Percentiles rank a stretch among this genome's conserved stretches.
phyloP scores from a whole-genome alignment of 2,329 filamentous ascomycete genomes.

The Apiospora aurea region DNA sequence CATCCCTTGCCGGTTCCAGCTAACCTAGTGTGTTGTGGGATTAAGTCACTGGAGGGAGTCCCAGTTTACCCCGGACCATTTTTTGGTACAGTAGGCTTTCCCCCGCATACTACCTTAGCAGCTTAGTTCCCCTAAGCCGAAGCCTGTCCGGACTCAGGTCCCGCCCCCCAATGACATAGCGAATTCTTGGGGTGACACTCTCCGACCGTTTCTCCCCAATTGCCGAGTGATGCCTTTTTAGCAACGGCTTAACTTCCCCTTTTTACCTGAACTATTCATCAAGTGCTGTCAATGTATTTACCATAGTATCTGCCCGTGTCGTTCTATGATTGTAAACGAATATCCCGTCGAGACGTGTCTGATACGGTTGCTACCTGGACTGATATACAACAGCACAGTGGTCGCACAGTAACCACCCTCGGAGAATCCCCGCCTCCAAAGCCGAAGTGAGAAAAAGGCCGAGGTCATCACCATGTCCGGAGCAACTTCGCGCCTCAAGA shows the following conservation, averaged over 20 bases:
- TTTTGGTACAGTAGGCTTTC: neutral
- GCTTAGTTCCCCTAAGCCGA: constrained; percentile 12
- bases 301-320: neutral
- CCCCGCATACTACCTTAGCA: constrained; percentile 5
- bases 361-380: neutral
- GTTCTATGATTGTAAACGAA: neutral
- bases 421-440: neutral
- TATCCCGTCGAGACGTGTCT: neutral
- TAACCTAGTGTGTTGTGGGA: constrained; percentile 11
- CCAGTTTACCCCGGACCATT: constrained; percentile 13
- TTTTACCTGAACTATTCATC: neutral
- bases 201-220: neutral
- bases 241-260: constrained; percentile 11
- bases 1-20: neutral
- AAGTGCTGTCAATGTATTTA: neutral
- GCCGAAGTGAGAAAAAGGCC: neutral
- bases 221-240: constrained; percentile 5
- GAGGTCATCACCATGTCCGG: constrained; percentile 63
- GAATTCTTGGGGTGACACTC: neutral
- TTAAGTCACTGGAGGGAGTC: neutral
- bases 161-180: constrained; percentile 11
- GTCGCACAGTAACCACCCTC: neutral
- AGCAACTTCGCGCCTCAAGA: constrained; percentile 65
- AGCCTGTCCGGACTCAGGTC: constrained; percentile 3
- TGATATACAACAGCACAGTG: neutral